These are phyloP conservation scores for Gamsiella multidivaricata DNA, from an alignment of 192 early-diverging fungal genomes.

Conservation along the genomic window DNA sequence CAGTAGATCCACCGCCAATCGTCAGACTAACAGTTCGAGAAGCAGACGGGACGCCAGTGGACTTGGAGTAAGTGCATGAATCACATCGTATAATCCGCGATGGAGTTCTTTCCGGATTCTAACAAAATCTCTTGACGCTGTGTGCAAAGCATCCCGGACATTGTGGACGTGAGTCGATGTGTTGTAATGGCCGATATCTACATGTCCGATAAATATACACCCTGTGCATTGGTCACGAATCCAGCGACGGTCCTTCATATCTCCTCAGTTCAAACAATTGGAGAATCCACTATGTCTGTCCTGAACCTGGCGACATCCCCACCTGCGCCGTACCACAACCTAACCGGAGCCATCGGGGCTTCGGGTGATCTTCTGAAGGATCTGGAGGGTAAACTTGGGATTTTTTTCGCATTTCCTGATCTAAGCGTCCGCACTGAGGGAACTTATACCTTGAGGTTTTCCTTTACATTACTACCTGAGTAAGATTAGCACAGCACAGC, in stretches of 20 bases:
- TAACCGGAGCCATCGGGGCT: conserved; percentile 72
- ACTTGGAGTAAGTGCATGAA: conserved; percentile 57
- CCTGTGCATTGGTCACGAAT: conserved; percentile 35
- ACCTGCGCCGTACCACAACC: conserved; percentile 61
- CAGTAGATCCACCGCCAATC: conserved; percentile 69
- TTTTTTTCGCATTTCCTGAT: conserved; percentile 85
- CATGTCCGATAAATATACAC: conserved; percentile 9
- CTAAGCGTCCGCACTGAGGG: conserved; percentile 81
- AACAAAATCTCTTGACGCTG: no score
- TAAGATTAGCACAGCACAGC: background rate
- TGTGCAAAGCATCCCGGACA: conserved; percentile 12
- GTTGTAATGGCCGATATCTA: conserved; percentile 46
- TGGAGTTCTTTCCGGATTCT: background rate
- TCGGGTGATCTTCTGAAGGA: conserved; percentile 74
- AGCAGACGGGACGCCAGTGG: conserved; percentile 55
- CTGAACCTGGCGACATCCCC: conserved; percentile 9
- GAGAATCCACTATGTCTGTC: conserved; percentile 24
- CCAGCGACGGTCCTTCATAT: conserved; percentile 17
- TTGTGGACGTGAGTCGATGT: conserved; percentile 23
- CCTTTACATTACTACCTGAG: conserved; percentile 59
- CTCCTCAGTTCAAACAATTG: conserved; percentile 3
- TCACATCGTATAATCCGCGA: background rate
- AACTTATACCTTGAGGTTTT: conserved; percentile 70
- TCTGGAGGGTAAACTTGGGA: conserved; percentile 68
- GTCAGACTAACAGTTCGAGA: conserved; percentile 65